These are phyloP conservation scores for Sphagnum tenellum DNA, from an alignment of 225 moss, liverwort and hornwort species.

Conservation along the genomic window DNA sequence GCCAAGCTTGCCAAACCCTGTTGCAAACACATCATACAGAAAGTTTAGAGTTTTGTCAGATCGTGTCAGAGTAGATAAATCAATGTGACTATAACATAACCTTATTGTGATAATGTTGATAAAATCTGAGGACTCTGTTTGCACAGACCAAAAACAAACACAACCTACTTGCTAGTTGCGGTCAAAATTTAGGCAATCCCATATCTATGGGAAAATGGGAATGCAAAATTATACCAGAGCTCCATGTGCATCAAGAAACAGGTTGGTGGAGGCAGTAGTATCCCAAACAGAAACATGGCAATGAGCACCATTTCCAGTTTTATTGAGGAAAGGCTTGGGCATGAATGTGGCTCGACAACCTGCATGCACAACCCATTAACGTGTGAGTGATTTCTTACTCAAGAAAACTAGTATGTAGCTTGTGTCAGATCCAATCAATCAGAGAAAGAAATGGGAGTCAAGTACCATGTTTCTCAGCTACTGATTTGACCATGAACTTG, in stretches of 20 bases:
- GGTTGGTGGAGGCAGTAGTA: conserved; percentile 28
- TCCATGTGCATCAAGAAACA: conserved; percentile 35
- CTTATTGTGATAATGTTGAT: too few relatives aligned
- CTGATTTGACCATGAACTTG: conserved; percentile 91
- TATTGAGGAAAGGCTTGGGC: conserved; percentile 80
- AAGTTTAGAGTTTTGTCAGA: too few relatives aligned
- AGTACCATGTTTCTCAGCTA: conserved; percentile 79
- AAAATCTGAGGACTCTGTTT: too few relatives aligned
- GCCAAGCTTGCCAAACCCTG: conserved; percentile 66
- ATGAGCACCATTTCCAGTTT: conserved; percentile 87
- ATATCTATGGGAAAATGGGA: too few relatives aligned
- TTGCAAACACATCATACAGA: not conserved
- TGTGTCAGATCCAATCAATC: not conserved
- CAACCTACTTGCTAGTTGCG: too few relatives aligned
- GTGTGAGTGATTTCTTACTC: not conserved
- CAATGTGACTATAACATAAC: too few relatives aligned
- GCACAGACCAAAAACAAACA: too few relatives aligned
- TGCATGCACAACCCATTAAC: conserved; percentile 8
- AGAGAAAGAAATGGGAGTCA: conserved; percentile 4
- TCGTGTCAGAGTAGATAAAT: too few relatives aligned
- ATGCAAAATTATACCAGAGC: conserved; percentile 36
- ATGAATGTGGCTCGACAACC: conserved; percentile 87
- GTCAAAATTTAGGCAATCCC: too few relatives aligned
- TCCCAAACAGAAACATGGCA: conserved; percentile 87
- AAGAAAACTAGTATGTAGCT: not conserved